phyloP scores from a whole-genome alignment of 345 rosid species.

The Hibiscus syriacus region DNA sequence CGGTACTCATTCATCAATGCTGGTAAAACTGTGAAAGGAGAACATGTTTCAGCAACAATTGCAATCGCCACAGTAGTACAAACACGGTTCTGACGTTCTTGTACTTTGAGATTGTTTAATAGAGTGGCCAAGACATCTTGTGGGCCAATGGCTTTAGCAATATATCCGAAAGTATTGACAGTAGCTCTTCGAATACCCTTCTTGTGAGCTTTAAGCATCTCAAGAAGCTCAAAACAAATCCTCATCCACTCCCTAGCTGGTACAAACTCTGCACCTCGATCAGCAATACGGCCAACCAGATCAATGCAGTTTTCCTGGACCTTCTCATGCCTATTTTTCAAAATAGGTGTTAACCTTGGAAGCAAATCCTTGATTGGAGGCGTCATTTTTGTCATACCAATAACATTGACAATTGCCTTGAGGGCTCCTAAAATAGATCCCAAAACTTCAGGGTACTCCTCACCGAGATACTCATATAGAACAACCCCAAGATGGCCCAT shows the following conservation, averaged over 20 bases:
- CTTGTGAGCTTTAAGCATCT: conserved; percentile 99
- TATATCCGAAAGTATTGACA: conserved; percentile 95
- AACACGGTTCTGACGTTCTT: conserved; percentile 98
- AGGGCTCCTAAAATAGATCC: conserved; percentile 97
- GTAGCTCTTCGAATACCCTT: conserved; percentile 97
- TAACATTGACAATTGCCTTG: conserved; percentile 97
- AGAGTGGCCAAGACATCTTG: conserved; percentile 97
- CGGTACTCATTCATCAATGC: conserved; percentile 98
- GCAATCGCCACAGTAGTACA: conserved; percentile 99
- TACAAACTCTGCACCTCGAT: conserved; percentile 99
- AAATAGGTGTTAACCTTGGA: conserved; percentile 90
- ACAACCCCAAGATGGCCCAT: conserved; percentile 99
- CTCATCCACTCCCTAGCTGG: conserved; percentile 99
- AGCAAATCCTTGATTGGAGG: conserved; percentile 99
- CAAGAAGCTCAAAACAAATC: conserved; percentile 95
- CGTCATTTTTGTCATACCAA: conserved; percentile 99
- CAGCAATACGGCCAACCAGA: conserved; percentile 97
- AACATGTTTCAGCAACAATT: conserved; percentile 95
- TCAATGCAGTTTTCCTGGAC: conserved; percentile 99
- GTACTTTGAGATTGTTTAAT: conserved; percentile 95
- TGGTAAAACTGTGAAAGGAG: conserved; percentile 90
- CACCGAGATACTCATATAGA: conserved; percentile 91
- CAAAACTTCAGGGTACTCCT: conserved; percentile 97
- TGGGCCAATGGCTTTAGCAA: conserved; percentile 99
- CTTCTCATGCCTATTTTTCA: conserved; percentile 99